Base-by-base conservation (phyloP, 164 flowering plant genomes). In the Kingdonia uniflora region DNA sequence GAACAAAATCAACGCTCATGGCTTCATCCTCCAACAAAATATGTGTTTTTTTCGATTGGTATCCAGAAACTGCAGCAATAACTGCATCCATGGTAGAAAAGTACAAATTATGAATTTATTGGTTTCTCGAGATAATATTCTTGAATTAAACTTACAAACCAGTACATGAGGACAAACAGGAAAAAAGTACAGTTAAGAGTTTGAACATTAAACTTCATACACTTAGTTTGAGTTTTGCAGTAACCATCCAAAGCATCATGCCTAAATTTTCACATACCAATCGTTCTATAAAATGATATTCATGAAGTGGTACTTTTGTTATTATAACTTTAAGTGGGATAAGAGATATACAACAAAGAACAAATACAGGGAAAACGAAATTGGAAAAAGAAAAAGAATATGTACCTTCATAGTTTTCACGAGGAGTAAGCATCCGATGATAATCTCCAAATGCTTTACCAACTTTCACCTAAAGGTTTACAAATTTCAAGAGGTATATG, bases 371-470 rank as follows among this genome's bases (percentile, higher is more conserved):
- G 8, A 3, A 29, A 29, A 29, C 4, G 35, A 29, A 29, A 1
- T 47, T 1, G 14, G 37, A 6, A 15, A 19, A 23, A 15, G 13
- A 17, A 35, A 8, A 14, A 54, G 37, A 19, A 1, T n/a, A 17
- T 19, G 29, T 75, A 91, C 96, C 96, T 79, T 85, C 80, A 65
- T 83, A 87, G 54, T 51, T 75, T 52, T 68, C 68, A 55, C 81
- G 69, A 14, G 92, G 87, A 16, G 80, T 68, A 58, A 83, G 76
- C 61, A 85, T 29, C 2, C 98, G 85, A 63, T 87, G 85, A 59
- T 83, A 91, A 68, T 87, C 81, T 47, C 81, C 85, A 74, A 83
- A 81, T 19, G 53, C 19, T 50, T 59, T 64, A 35, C 82, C 67
- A 58, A 95, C 80, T 67, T 71, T 67, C 45, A 91, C 72, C 97